Base-by-base conservation (phyloP, 2,329 filamentous ascomycete species). In the Akanthomyces dipterigenus region DNA sequence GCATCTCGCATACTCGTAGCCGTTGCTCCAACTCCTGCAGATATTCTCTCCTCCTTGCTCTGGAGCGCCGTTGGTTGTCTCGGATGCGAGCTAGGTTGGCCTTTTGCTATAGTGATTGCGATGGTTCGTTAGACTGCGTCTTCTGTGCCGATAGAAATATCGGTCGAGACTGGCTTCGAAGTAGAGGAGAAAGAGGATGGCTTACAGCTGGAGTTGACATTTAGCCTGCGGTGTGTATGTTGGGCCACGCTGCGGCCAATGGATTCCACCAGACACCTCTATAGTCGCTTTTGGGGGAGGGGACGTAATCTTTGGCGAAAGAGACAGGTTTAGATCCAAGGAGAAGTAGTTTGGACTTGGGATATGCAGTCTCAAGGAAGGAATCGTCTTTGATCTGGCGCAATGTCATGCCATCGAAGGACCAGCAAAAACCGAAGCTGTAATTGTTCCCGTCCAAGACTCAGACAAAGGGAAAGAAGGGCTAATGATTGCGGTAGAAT, bases 1-100 rank as follows among this genome's bases (percentile, higher is more conserved):
- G 76, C 42, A 83, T 77, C 71, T 91, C 87, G 69, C 82, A 90
- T 57, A 76, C 74, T 51, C 85, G 82, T 62, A 88, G 74, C 61
- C 82, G 84, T 51, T 77, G 73, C 71, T 90, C 86, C 22, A 90
- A 78, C 53, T 87, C 86, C 64, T 85, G 78, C 43, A 91, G 75
- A 69, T 92, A 91, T 69, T 90, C 88, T 76, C 88, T 90, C 65
- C 86, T 82, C 40, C 88, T 82, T 50, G 88, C 88, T 58, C 89
- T 85, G n/a, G 87, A 90, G 64, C 88, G 85, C 61, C 89, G 81
- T 71, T 92, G 89, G 68, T 92, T 93, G 68, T 92, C 87, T 65
- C 89, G 83, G 66, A 91, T 87, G 62, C 88, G 86, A 64, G 73
- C 74, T 66, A 76, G 68, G 62, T 76, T 76, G 63, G 73, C 73